Evolutionary conservation across 2,329 filamentous ascomycete species (phyloP).

Genomic region (Cladosporium austrohemisphaericum): DNA sequence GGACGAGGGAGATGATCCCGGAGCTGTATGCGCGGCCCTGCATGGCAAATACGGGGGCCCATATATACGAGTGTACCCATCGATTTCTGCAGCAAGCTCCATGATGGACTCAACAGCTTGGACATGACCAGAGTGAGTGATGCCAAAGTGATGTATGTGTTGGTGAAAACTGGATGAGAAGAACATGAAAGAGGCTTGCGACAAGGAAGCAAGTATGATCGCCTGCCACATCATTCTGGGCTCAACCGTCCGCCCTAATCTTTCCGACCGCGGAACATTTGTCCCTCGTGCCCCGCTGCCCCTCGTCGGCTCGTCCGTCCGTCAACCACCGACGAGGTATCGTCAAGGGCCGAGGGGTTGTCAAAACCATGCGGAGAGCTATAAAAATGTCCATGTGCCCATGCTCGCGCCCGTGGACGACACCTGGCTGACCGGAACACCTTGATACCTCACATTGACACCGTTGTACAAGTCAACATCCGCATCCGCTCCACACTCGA

Average conservation of each 20-base stretch:
- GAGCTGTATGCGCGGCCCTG: not conserved
- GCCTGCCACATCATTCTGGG: slow-evolving; percentile 1
- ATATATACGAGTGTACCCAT: too few species aligned
- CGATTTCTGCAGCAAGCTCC: too few species aligned
- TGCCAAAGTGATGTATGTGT: too few species aligned
- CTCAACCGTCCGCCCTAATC: not conserved
- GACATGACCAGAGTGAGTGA: too few species aligned
- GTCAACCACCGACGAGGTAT: not conserved
- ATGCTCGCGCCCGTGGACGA: slow-evolving; percentile 6
- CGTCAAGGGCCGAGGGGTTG: slow-evolving; percentile 5
- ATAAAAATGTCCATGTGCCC: slow-evolving; percentile 13
- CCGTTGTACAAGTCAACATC: not conserved
- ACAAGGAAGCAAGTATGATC: not conserved
- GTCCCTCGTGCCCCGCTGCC: not conserved
- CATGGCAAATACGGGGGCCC: not conserved
- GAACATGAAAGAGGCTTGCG: not conserved
- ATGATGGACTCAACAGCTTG: too few species aligned
- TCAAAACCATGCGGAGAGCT: slow-evolving; percentile 3
- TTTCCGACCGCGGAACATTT: slow-evolving; percentile 4
- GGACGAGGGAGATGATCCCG: not conserved
- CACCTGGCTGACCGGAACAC: not conserved
- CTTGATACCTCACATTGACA: not conserved
- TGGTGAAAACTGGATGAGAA: too few species aligned
- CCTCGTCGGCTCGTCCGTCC: too few species aligned
- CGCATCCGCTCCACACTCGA: slow-evolving; percentile 9